A percentile compares a stretch with the other conserved stretches of the same genome.
Evolutionary conservation across 1,139 yeast genomes (phyloP).

Genomic region (Pichia kudriavzevii): DNA sequence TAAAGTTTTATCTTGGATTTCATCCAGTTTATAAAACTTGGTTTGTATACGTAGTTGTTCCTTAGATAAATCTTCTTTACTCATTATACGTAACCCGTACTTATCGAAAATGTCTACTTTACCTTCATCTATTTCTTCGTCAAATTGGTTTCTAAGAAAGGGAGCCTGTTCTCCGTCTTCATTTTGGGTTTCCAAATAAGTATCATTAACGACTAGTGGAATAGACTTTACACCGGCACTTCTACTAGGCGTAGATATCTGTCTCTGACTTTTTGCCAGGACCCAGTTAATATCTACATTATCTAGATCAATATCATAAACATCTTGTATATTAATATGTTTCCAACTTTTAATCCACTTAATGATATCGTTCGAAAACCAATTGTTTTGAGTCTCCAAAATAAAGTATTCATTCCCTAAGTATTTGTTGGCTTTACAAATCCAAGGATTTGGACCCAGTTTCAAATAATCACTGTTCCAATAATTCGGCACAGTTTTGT

Average conservation of each 20-base stretch:
- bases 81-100: constrained; percentile 5
- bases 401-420: constrained; percentile 61
- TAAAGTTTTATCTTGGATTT: constrained; percentile 16
- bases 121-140: constrained; percentile 1
- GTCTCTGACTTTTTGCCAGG: not conserved
- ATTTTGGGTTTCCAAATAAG: constrained; percentile 34
- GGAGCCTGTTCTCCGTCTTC: constrained; percentile 36
- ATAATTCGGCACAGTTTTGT: too few relatives aligned
- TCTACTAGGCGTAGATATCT: not conserved
- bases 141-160: not conserved
- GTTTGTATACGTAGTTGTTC: constrained; percentile 14
- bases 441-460: constrained; percentile 45
- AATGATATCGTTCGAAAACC: constrained; percentile 63
- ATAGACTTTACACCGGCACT: constrained; percentile 7
- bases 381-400: constrained; percentile 48
- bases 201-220: constrained; percentile 27
- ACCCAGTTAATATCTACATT: constrained; percentile 2
- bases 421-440: constrained; percentile 44
- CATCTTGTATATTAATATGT: constrained; percentile 17
- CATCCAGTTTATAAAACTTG: constrained; percentile 14
- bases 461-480: constrained; percentile 38
- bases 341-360: constrained; percentile 52
- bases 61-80: constrained; percentile 36
- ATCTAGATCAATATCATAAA: constrained; percentile 4
- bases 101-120: constrained; percentile 4